These are phyloP conservation scores for Arthrobotrys conoides DNA, from an alignment of 2,329 filamentous ascomycete genomes.

Conservation along the genomic window DNA sequence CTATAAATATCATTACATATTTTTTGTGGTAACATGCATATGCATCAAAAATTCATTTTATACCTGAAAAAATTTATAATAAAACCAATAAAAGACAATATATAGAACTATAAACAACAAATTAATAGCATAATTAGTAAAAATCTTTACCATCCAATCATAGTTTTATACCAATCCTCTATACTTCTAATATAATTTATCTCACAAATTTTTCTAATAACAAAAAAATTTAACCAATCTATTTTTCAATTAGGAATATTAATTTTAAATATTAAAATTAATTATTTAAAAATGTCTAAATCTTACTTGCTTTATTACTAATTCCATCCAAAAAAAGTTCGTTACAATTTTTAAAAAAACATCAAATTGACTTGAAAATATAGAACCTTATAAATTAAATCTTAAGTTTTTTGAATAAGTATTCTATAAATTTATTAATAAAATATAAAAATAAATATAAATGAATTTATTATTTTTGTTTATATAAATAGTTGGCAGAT, in stretches of 20 bases:
- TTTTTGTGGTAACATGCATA: not conserved
- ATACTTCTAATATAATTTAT: not conserved
- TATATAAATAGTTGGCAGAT: too few species aligned
- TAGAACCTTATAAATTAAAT: constrained; percentile 5
- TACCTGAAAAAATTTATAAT: not conserved
- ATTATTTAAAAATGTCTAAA: not conserved
- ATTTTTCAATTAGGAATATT: not conserved
- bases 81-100: constrained; percentile 2
- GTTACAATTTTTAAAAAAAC: not conserved
- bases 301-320: not conserved
- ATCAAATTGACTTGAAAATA: constrained; percentile 8
- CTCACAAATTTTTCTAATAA: not conserved
- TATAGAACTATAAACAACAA: constrained; percentile 1
- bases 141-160: not conserved
- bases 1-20: not conserved
- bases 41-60: not conserved
- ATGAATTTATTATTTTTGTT: constrained; percentile 6
- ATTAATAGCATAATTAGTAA: constrained; percentile 1
- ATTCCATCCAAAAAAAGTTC: not conserved
- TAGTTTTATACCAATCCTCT: not conserved
- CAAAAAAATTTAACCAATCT: not conserved
- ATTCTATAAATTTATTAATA: not conserved
- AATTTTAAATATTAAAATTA: constrained; percentile 1
- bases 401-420: not conserved
- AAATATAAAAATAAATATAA: constrained; percentile 8